Base-by-base conservation (phyloP, 169 alveolate species). In the Eimeria praecox region DNA sequence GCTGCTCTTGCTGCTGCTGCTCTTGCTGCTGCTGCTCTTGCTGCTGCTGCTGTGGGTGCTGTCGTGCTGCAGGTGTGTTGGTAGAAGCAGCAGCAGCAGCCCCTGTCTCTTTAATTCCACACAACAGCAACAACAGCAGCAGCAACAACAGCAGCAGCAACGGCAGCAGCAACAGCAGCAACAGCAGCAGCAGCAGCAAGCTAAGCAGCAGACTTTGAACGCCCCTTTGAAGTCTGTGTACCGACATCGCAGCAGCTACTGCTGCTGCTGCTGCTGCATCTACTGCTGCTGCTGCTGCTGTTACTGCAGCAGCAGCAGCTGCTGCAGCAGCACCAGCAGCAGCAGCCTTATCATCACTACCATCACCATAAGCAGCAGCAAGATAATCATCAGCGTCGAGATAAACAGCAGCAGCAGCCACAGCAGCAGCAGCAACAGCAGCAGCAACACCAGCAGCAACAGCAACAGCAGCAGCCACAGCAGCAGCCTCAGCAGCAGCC, bases 1-100 rank as follows among this genome's bases (percentile, higher is more conserved):
- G 54, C 92, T 85, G 78, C n/a, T n/a, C 87, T 27, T 78, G 56
- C 75, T 71, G 69, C 89, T 71, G 38, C 77, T 73, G 69, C 88
- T 69, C 80, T 80, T 85, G 92, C 56, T 44, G 71, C 77, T 52
- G 94, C 71, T n/a, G 56, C 56, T 49, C 20, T 12, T 49, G 56
- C 56, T 49, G 56, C 56, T 49, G 5, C 56, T 49, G 20, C 86
- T 64, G 49, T 49, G 40, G 54, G 80, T 85, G 78, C 92, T 56
- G 66, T 27, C 20, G n/a, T 5, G 66, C 66, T 56, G 66, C 66
- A 10, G 54, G 35, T 54, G 78, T 38, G 14, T 35, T 52, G 1
- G 92, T 38, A 2, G 75, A 44, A 44, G 27, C 91, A 66, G 18
- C 73, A 56, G 80, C 80, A 3, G 92, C 78, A 10, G 56, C 42